Base-by-base conservation (phyloP, 257 asterid species). In the Leonotis leonurus region DNA sequence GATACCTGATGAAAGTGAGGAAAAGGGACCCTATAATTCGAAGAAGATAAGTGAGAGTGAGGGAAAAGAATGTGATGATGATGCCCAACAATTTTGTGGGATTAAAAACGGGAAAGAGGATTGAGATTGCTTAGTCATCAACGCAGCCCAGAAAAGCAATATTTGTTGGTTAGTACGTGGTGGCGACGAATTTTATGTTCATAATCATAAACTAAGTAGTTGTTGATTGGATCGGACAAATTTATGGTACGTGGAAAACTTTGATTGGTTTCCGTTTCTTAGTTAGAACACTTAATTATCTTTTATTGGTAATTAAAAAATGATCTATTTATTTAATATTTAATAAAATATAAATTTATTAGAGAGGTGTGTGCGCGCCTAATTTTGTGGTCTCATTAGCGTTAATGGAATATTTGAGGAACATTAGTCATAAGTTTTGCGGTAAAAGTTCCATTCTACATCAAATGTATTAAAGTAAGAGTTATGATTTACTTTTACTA, bases 81-180 rank as follows among this genome's bases (percentile, higher is more conserved):
- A 18, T 29, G 50, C 21, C 48, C 18, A 24, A 22, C 17, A 20
- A 22, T 5, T 54, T 35, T 13, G 27, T 17, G 13, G 14, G 16
- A 46, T 35, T 44, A 21, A 4, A 18, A 14, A 27, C 46, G 64
- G 35, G 44, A 57, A 33, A 33, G 41, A 2, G 57, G 69, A 68
- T 60, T 35, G 64, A 35, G 78, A 73, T 71, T 62, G 75, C 81
- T 46, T 79, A 70, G 90, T 74, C 84, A 78, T 74, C 62, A 70
- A 39, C 85, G 83, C 37, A 64, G 61, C 70, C 25, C 60, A 45
- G 36, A 25, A 57, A 25, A 53, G 60, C 39, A 57, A 41, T 29
- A 26, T 70, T 73, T 61, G 72, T 35, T 75, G 44, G 69, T 58
- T 45, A 22, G 21, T 7, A 25, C 33, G 6, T 36, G 65, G 65